Conservation (phyloP, 768 basidiomycete species). For the Dendrothele bispora region DNA sequence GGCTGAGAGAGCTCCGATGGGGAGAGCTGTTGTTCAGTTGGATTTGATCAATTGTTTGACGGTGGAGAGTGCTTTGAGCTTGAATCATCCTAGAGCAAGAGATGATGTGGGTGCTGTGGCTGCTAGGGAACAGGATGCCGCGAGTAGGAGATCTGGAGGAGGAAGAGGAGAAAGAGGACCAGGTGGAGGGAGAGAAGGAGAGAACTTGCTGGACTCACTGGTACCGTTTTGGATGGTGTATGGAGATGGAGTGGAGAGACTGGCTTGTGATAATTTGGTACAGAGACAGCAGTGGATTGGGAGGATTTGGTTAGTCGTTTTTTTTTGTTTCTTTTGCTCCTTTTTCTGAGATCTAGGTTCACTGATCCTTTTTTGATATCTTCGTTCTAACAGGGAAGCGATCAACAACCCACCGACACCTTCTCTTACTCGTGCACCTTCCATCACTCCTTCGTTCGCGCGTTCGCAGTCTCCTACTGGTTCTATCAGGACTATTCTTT, state of each 20-base stretch:
- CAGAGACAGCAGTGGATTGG: constrained; percentile 92
- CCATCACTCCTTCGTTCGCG: constrained; percentile 41
- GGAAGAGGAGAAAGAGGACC: not conserved
- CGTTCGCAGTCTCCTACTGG: constrained; percentile 44
- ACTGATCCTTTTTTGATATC: constrained; percentile 3
- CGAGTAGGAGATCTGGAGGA: constrained; percentile 22
- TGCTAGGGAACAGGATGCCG: constrained; percentile 59
- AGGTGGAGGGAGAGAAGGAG: constrained; percentile 32
- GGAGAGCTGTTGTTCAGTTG: constrained; percentile 81
- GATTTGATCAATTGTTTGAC: constrained; percentile 86
- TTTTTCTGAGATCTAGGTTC: not conserved
- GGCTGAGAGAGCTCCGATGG: constrained; percentile 19
- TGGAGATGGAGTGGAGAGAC: constrained; percentile 82
- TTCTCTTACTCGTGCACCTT: constrained; percentile 41
- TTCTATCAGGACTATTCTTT: constrained; percentile 70
- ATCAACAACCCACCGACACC: constrained; percentile 63
- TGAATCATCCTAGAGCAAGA: constrained; percentile 74
- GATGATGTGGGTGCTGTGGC: constrained; percentile 90
- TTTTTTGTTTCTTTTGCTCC: constrained; percentile 3
- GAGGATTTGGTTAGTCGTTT: constrained; percentile 70
- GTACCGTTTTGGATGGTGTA: constrained; percentile 93
- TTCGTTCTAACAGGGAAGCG: constrained; percentile 59
- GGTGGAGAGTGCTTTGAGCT: constrained; percentile 81
- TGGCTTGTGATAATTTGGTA: constrained; percentile 85
- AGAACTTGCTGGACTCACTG: constrained; percentile 65